Percentiles rank a stretch among this genome's conserved stretches.
phyloP scores from a whole-genome alignment of 495 filamentous ascomycete species.

The Neurospora sp. region DNA sequence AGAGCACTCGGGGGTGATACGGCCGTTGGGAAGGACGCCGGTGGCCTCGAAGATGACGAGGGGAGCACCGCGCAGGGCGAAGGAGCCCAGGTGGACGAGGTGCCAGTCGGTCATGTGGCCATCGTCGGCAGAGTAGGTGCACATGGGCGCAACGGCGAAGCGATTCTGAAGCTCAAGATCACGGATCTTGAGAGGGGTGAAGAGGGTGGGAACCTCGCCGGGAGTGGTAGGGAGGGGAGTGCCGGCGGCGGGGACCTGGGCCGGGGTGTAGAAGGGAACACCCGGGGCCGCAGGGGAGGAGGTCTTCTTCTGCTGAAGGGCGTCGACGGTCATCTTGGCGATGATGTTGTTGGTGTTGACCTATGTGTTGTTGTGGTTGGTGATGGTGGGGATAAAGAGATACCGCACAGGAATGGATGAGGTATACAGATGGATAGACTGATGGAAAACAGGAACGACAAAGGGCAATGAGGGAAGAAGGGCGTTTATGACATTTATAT shows the following conservation, averaged over 20 bases:
- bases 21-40: constrained; percentile 54
- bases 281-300: constrained; percentile 25
- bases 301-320: neutral
- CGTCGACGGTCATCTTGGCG: neutral
- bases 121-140: constrained; percentile 58
- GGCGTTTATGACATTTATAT: neutral
- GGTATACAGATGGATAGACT: neutral
- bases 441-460: neutral
- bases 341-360: neutral
- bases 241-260: constrained; percentile 44
- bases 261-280: constrained; percentile 50
- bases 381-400: constrained; percentile 8
- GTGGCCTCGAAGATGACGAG: constrained; percentile 63
- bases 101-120: constrained; percentile 66
- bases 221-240: constrained; percentile 32
- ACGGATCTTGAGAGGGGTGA: constrained; percentile 56
- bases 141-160: constrained; percentile 52
- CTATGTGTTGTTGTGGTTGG: constrained; percentile 3
- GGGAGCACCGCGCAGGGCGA: constrained; percentile 52
- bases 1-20: constrained; percentile 59
- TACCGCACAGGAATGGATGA: constrained; percentile 3
- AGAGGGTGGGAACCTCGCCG: constrained; percentile 47
- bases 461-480: neutral
- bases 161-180: constrained; percentile 64
- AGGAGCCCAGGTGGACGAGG: constrained; percentile 51